Conservation (phyloP, 495 filamentous ascomycete genomes). For the Thermothielavioides terrestris region DNA sequence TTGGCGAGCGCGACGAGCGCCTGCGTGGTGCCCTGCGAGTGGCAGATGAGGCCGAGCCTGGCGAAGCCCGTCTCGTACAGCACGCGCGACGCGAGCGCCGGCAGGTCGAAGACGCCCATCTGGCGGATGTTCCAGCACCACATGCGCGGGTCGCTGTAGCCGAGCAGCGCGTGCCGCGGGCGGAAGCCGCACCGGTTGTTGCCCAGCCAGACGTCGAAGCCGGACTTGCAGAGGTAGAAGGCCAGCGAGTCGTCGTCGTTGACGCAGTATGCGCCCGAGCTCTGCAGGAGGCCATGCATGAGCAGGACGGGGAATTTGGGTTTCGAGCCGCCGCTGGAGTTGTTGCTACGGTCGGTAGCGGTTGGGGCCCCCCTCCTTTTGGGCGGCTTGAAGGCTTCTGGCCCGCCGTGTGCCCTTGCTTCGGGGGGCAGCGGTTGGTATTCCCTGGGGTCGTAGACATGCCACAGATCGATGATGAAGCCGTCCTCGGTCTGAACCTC, state of each 20-base stretch:
- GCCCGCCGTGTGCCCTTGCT: slow-evolving; percentile 32
- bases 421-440: slow-evolving; percentile 40
- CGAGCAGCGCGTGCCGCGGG: slow-evolving; percentile 64
- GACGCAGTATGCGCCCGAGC: slow-evolving; percentile 76
- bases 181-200: slow-evolving; percentile 87
- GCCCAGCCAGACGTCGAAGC: slow-evolving; percentile 96
- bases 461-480: slow-evolving; percentile 81
- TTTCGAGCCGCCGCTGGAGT: slow-evolving; percentile 36
- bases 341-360: slow-evolving; percentile 11
- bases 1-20: slow-evolving; percentile 86
- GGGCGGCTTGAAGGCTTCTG: slow-evolving; percentile 30
- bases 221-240: slow-evolving; percentile 83
- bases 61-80: slow-evolving; percentile 74
- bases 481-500: slow-evolving; percentile 91
- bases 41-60: slow-evolving; percentile 74
- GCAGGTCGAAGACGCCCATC: slow-evolving; percentile 86
- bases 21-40: slow-evolving; percentile 89
- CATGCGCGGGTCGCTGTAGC: slow-evolving; percentile 76
- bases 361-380: slow-evolving; percentile 1
- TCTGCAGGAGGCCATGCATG: slow-evolving; percentile 84
- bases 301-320: slow-evolving; percentile 81
- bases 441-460: slow-evolving; percentile 79
- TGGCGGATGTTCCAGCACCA: slow-evolving; percentile 96
- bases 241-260: slow-evolving; percentile 88
- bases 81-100: slow-evolving; percentile 77